Conservation (phyloP, 163 green algal species). For the Chlorella variabilis region DNA sequence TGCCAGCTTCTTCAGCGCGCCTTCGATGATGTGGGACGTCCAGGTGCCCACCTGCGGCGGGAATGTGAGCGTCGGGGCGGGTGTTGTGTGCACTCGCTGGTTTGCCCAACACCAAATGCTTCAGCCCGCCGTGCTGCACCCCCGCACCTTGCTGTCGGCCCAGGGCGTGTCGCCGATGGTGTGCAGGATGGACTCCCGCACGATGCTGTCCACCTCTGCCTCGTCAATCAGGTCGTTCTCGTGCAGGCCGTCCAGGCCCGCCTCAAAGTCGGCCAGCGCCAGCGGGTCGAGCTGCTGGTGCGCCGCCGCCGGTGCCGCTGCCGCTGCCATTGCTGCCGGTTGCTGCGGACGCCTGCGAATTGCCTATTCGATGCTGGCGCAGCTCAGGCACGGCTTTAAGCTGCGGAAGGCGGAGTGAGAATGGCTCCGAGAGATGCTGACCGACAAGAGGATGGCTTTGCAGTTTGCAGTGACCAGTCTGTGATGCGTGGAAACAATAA, state of each 20-base stretch:
- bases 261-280: conserved; percentile 17
- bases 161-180: conserved; percentile 76
- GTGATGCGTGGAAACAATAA: too few relatives aligned
- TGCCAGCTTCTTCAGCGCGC: conserved; percentile 81
- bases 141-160: conserved; percentile 71
- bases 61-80: too few relatives aligned
- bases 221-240: conserved; percentile 89
- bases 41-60: conserved; percentile 58
- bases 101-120: too few relatives aligned
- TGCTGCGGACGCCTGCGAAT: not conserved
- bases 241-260: conserved; percentile 59
- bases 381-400: too few relatives aligned
- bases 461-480: too few relatives aligned
- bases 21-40: conserved; percentile 81
- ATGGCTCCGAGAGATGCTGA: not conserved
- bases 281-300: not conserved
- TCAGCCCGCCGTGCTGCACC: too few relatives aligned
- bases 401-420: too few relatives aligned
- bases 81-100: too few relatives aligned
- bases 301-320: not conserved
- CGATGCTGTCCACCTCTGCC: conserved; percentile 86
- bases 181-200: conserved; percentile 55
- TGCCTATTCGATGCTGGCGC: too few relatives aligned
- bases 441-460: too few relatives aligned
- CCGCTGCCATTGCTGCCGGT: conserved; percentile 1